Percentiles rank a stretch among this genome's conserved stretches.
These are phyloP conservation scores for Metschnikowia rubicola DNA, from an alignment of 805 yeast species.

Conservation along the genomic window DNA sequence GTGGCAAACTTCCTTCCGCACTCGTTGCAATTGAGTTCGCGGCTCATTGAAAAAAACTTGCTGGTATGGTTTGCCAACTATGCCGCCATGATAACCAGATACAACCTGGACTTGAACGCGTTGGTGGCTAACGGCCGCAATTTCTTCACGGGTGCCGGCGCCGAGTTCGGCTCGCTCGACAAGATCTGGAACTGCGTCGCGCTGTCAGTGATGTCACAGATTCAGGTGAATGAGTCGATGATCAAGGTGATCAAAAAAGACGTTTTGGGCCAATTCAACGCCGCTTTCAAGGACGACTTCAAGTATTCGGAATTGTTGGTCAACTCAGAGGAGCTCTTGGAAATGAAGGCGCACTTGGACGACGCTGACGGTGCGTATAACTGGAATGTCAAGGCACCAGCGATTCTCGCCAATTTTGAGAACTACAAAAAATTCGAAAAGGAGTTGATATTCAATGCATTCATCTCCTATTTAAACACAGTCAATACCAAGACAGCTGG, in stretches of 20 bases:
- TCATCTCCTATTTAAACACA: constrained; percentile 54
- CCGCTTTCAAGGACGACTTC: constrained; percentile 50
- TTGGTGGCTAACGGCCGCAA: constrained; percentile 22
- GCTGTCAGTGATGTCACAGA: constrained; percentile 48
- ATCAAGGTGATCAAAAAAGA: constrained; percentile 48
- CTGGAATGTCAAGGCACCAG: constrained; percentile 81
- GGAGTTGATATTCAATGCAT: constrained; percentile 56
- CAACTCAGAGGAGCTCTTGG: constrained; percentile 42
- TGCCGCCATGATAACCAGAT: constrained; percentile 17
- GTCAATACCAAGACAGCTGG: constrained; percentile 24
- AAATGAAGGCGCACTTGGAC: constrained; percentile 30
- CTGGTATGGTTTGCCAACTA: constrained; percentile 33
- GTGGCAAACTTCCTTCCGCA: constrained; percentile 39
- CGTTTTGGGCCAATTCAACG: constrained; percentile 51
- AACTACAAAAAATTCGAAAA: constrained; percentile 60
- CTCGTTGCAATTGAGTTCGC: constrained; percentile 28
- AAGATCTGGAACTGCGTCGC: constrained; percentile 46
- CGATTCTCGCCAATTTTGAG: constrained; percentile 71
- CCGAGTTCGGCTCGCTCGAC: constrained; percentile 38
- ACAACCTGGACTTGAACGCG: constrained; percentile 21
- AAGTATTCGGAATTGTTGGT: constrained; percentile 54
- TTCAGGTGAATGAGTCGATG: constrained; percentile 47
- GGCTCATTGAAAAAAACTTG: constrained; percentile 29
- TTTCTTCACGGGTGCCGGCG: constrained; percentile 19
- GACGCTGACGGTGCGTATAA: constrained; percentile 43